Evolutionary conservation across 108 stramenopile genomes (phyloP), one percentile per base, ranked within the genome.

Genomic region (Skeletonema potamos): DNA sequence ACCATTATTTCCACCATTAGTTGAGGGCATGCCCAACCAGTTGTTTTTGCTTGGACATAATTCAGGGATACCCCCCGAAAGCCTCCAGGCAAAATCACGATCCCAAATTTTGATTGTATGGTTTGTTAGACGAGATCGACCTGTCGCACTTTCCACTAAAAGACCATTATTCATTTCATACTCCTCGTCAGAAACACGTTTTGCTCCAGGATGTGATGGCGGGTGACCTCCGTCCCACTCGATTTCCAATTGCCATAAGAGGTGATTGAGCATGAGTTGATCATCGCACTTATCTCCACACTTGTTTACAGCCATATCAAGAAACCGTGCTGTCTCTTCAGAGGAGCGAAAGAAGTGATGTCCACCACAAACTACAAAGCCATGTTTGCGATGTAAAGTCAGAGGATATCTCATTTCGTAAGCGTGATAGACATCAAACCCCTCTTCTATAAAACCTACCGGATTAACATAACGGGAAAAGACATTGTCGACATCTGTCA

Each of bases 401-500:
- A 11, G n/a, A 12, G 86, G 86, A 62, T 68, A 79, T 13, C 62
- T 32, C 33, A 65, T 77, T 27, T 74, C 83, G 44, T 79, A 84
- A 9, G 86, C 86, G 44, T 79, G 76, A 60, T 74, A 69, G 11
- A 84, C 73, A 46, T 87, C 86, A 46, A 64, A 74, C 2, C 44
- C 58, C 22, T 72, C 32, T 4, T 62, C 44, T 18, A 82, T 24
- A 36, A 87, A 78, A 22, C 81, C 66, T 9, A 37, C 13, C 55
- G 74, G 39, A 1, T 66, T 55, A 0, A 82, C 39, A 61, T 72
- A 76, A 10, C 70, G 62, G 18, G 36, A 66, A 58, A 87, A 87
- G 6, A 87, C 64, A 62, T 87, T 87, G 39, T 87, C 86, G 7
- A 79, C 66, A 76, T 87, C 86, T 0, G 86, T 82, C 54, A 87